Base-by-base conservation (phyloP, 768 basidiomycete species). In the Saitozyma podzolica region DNA sequence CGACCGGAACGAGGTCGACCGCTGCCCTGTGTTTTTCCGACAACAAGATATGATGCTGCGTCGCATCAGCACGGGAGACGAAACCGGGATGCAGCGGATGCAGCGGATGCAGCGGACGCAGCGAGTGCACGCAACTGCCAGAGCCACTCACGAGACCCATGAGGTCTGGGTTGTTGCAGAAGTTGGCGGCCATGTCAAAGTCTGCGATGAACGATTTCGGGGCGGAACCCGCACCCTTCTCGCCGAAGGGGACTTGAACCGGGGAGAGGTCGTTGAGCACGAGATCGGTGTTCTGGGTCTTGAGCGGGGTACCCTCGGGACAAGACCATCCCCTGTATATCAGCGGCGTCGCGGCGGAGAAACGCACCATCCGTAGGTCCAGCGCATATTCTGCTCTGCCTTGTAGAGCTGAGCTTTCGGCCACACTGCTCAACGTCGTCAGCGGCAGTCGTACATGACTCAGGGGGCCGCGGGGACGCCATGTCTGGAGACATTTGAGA, bases 361-460 rank as follows among this genome's bases (percentile, higher is more conserved):
- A 8, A 47, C 71, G 40, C n/a, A 70, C 72, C 72, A 74, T 50
- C 72, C 72, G 54, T 70, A 69, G 0, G 72, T 74, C 69, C 69
- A 70, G 8, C 69, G 53, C 72, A 74, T 74, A 20, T 64, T 54
- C 20, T 74, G 64, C 55, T 74, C 72, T 3, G 72, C 72, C 50
- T 68, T 68, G 40, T 68, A 50, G n/a, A 74, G 47, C 19, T 67
- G 66, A 0, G 63, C 62, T 41, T 68, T 56, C 42, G 72, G 67
- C 72, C 72, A 74, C 8, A 59, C 66, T 70, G 50, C 45, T 29
- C 45, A 6, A 54, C 9, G 13, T 29, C 11, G 41, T 64, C 53
- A 64, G 58, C 48, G 40, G n/a, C 58, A 40, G 14, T 51, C 14
- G 1, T 14, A 17, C 20, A 16, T 57, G 9, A 6, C 17, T 13